These are phyloP conservation scores for Endoconidiophora polonica DNA, from an alignment of 2,329 filamentous ascomycete species.

Conservation along the genomic window DNA sequence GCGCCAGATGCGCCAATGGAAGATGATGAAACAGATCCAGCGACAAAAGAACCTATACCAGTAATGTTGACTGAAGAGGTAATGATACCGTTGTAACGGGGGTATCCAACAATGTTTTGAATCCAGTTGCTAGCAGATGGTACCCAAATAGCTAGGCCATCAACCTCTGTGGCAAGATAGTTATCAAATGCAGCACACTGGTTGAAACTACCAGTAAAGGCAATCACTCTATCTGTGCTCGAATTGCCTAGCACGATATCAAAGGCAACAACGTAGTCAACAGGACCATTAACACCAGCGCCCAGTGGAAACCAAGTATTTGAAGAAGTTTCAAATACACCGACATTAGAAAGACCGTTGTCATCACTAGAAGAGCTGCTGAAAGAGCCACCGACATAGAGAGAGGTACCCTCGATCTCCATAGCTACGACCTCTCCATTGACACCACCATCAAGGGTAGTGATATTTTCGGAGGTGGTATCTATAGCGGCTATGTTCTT, in stretches of 20 bases:
- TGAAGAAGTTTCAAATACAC: conserved; percentile 51
- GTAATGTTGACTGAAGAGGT: conserved; percentile 49
- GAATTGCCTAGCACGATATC: conserved; percentile 58
- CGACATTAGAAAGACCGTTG: conserved; percentile 57
- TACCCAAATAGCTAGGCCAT: conserved; percentile 84
- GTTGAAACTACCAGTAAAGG: conserved; percentile 66
- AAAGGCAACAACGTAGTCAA: conserved; percentile 59
- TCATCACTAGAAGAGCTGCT: conserved; percentile 50
- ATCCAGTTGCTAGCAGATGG: conserved; percentile 77
- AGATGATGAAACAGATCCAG: conserved; percentile 66
- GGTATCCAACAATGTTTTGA: conserved; percentile 52
- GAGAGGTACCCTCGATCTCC: conserved; percentile 43
- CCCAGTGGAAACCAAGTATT: conserved; percentile 66
- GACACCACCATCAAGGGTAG: conserved; percentile 53
- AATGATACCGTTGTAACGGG: conserved; percentile 55
- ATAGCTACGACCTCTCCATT: conserved; percentile 64
- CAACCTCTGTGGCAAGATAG: conserved; percentile 42
- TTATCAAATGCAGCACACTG: conserved; percentile 51
- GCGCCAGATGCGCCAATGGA: conserved; percentile 57
- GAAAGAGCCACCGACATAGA: conserved; percentile 80
- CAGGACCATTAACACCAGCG: conserved; percentile 67
- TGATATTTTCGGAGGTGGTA: conserved; percentile 41
- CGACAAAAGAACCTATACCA: conserved; percentile 50
- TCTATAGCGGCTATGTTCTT: conserved; percentile 65
- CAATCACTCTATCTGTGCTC: conserved; percentile 55